Base-by-base conservation (phyloP, 768 basidiomycete genomes). In the Leucocoprinus sp. region DNA sequence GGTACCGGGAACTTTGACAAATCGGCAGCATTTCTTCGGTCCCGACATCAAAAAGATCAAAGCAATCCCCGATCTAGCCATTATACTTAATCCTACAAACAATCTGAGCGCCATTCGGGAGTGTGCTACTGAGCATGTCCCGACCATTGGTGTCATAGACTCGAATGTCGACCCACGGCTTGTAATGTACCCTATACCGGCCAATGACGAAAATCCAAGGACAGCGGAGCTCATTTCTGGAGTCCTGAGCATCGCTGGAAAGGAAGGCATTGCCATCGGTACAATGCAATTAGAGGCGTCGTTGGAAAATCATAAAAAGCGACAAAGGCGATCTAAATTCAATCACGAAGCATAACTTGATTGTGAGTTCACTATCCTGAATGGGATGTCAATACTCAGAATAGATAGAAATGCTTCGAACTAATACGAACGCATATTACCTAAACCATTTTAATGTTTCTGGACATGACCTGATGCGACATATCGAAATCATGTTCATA, bases 171-270 rank as follows among this genome's bases (percentile, higher is more conserved):
- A 99, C 65, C 96, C 96, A 4, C 81, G 96, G 19, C 73, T 92
- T 29, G 93, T 99, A 51, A 96, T 97, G 76, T 98, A 96, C 62
- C 86, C 96, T 34, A 97, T 99, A 57, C 93, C 93, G 0, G 93
- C 90, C n/a, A 99, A 98, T 62, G 91, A 95, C 65, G 96, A 99
- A 65, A 91, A 80, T 58, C 75, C 84, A 8, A 77, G 93, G 37
- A 85, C 93, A 12, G 90, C 91, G 35, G 95, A 98, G 57, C 68
- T 99, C 33, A 76, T 99, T 47, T 80, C 84, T 1, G 95, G 95
- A 8, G 78, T 96, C 7, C 67, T 99, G 48, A 90, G 91, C 53
- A 74, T 96, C 50, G 96, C 96, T 2, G 76, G 91, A 2, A 70
- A 78, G 50, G 85, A 90, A 58, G 85, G 86, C 11, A 69, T 76